phyloP scores from a whole-genome alignment of 345 rosid species.

The Cardamine chenopodiifolia region DNA sequence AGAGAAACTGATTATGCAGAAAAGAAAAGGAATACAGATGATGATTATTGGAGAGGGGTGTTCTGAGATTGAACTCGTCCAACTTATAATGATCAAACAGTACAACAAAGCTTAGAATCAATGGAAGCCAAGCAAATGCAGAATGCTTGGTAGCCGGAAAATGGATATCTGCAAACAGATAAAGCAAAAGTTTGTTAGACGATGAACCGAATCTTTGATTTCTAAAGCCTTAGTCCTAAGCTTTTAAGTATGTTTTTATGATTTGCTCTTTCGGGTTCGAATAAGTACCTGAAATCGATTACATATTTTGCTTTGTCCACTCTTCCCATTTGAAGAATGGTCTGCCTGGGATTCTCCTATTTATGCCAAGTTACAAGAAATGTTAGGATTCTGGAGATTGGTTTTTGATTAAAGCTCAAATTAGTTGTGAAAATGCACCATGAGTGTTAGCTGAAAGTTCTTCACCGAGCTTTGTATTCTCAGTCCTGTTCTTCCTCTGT shows the following conservation, averaged over 20 bases:
- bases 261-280: neutral
- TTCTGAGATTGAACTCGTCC: conserved; percentile 61
- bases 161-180: conserved; percentile 65
- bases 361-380: conserved; percentile 1
- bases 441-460: conserved; percentile 83
- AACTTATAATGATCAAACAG: conserved; percentile 45
- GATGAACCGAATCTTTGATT: neutral
- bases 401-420: neutral
- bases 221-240: neutral
- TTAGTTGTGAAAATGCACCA: conserved; percentile 49
- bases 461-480: conserved; percentile 74
- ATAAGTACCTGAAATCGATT: conserved; percentile 76
- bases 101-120: conserved; percentile 88
- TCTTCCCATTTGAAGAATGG: conserved; percentile 87
- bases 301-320: conserved; percentile 70
- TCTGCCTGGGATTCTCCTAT: conserved; percentile 69
- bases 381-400: conserved; percentile 4
- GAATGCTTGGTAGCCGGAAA: conserved; percentile 84
- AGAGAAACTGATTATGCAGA: conserved; percentile 15
- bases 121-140: conserved; percentile 89
- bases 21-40: conserved; percentile 12
- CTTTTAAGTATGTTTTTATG: neutral
- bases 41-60: conserved; percentile 23
- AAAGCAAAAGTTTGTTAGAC: neutral
- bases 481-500: conserved; percentile 76